A percentile compares a stretch with the other conserved stretches of the same genome.
These are phyloP conservation scores for Candida nitratophila DNA, from an alignment of 805 yeast species.

Conservation along the genomic window DNA sequence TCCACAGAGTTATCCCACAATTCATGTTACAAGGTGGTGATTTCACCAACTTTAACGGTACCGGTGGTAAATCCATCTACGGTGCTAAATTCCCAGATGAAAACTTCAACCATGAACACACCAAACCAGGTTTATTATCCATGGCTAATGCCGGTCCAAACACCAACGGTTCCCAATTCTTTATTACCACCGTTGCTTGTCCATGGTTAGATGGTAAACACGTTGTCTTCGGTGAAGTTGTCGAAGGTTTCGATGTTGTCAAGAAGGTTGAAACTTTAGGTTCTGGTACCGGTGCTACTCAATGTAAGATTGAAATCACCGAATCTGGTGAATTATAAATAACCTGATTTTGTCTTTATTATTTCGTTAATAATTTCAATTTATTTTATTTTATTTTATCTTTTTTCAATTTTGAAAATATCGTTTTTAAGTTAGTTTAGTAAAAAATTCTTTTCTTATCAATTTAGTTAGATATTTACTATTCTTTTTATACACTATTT, in stretches of 20 bases:
- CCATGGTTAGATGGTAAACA: conserved; percentile 78
- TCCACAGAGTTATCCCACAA: conserved; percentile 96
- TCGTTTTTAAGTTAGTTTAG: too few relatives aligned
- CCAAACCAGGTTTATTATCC: conserved; percentile 73
- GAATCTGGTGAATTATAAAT: conserved; percentile 49
- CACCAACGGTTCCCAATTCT: conserved; percentile 89
- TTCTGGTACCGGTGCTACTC: conserved; percentile 44
- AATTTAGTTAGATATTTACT: too few relatives aligned
- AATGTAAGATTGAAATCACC: conserved; percentile 45
- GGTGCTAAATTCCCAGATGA: conserved; percentile 56
- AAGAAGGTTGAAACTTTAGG: conserved; percentile 76
- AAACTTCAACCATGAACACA: conserved; percentile 69
- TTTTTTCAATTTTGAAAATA: background rate
- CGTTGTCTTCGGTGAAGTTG: conserved; percentile 73
- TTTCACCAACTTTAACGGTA: conserved; percentile 79
- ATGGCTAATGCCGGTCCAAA: conserved; percentile 94
- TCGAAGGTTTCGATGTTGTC: conserved; percentile 62
- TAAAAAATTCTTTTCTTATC: too few relatives aligned
- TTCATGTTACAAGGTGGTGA: conserved; percentile 98
- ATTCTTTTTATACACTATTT: too few relatives aligned
- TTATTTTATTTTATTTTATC: background rate
- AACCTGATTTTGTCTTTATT: too few relatives aligned
- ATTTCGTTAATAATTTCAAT: background rate
- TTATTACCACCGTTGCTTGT: conserved; percentile 73
- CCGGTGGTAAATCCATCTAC: conserved; percentile 87